These are phyloP conservation scores for Castanea sativa DNA, from an alignment of 306 rosid species.

Conservation along the genomic window DNA sequence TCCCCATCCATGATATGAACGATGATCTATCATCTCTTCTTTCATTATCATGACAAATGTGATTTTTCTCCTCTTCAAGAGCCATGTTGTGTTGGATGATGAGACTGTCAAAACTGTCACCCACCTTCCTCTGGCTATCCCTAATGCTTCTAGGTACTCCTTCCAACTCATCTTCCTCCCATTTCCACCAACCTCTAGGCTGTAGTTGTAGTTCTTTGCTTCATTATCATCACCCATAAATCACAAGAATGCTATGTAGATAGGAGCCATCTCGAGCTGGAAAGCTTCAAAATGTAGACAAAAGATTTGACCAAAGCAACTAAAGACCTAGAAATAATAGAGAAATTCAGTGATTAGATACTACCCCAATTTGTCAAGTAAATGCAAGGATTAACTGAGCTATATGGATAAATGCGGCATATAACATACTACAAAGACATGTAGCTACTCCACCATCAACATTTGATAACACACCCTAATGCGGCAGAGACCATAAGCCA, in stretches of 20 bases:
- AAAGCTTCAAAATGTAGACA: conserved; percentile 83
- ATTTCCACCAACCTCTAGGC: conserved; percentile 76
- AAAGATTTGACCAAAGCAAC: conserved; percentile 69
- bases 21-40: too few species aligned
- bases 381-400: too few species aligned
- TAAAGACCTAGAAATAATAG: conserved; percentile 49
- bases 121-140: conserved; percentile 67
- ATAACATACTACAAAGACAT: too few species aligned
- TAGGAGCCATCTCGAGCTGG: conserved; percentile 71
- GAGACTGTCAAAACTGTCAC: conserved; percentile 76
- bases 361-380: too few species aligned
- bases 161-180: conserved; percentile 65
- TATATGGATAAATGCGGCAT: too few species aligned
- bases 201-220: conserved; percentile 59
- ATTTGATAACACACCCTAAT: too few species aligned
- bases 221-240: conserved; percentile 76
- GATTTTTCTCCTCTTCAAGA: too few species aligned
- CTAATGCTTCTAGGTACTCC: conserved; percentile 63
- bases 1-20: too few species aligned
- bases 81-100: conserved; percentile 70
- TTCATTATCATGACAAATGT: too few species aligned
- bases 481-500: too few species aligned
- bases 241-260: conserved; percentile 73
- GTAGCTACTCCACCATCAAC: too few species aligned
- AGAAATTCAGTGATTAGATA: too few species aligned